phyloP scores from a whole-genome alignment of 495 filamentous ascomycete species.

The Cladorrhinum samala region DNA sequence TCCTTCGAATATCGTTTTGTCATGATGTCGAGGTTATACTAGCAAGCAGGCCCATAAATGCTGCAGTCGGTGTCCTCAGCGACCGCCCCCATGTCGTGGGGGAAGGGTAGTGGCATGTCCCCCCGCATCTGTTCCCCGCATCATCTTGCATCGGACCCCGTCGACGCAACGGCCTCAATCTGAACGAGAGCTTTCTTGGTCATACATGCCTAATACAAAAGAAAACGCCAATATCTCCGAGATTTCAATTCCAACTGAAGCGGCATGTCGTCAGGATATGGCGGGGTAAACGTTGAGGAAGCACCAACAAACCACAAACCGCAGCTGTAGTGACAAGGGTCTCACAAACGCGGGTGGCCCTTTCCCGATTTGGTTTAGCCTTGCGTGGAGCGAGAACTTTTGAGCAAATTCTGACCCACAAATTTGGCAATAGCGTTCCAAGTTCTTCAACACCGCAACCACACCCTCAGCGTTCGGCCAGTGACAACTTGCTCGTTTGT shows the following conservation, averaged over 20 bases:
- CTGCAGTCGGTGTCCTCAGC: too few relatives aligned
- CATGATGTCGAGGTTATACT: not conserved
- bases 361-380: slow-evolving; percentile 13
- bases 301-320: slow-evolving; percentile 3
- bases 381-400: slow-evolving; percentile 32
- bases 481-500: slow-evolving; percentile 26
- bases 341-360: slow-evolving; percentile 1
- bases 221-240: too few relatives aligned
- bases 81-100: too few relatives aligned
- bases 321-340: slow-evolving; percentile 7
- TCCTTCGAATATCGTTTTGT: too few relatives aligned
- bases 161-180: too few relatives aligned
- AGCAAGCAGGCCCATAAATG: too few relatives aligned
- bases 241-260: not conserved
- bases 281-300: not conserved
- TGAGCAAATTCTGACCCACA: slow-evolving; percentile 43
- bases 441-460: not conserved
- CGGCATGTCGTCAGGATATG: not conserved
- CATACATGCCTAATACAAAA: too few relatives aligned
- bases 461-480: slow-evolving; percentile 11
- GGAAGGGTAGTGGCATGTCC: not conserved
- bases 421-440: slow-evolving; percentile 13
- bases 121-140: not conserved
- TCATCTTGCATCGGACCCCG: too few relatives aligned
- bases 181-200: too few relatives aligned